Percentiles rank a stretch among this genome's conserved stretches.
These are phyloP conservation scores for Vigna trinervia DNA, from an alignment of 306 rosid species.

Conservation along the genomic window DNA sequence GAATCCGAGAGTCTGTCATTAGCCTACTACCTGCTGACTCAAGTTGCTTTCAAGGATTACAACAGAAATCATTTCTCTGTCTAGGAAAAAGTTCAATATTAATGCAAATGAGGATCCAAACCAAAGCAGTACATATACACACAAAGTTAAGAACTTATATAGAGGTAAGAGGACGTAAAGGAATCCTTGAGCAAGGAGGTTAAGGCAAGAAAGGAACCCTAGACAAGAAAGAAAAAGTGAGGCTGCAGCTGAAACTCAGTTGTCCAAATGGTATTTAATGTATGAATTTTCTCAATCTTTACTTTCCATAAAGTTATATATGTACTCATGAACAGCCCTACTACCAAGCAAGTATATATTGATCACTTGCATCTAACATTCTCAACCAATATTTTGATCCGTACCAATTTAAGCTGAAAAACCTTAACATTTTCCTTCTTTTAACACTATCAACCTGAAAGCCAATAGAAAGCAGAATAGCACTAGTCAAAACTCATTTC, in stretches of 20 bases:
- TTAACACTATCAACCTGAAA: conserved; percentile 9
- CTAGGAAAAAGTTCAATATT: conserved; percentile 75
- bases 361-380: conserved; percentile 32
- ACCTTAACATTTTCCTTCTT: conserved; percentile 9
- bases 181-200: too few relatives aligned
- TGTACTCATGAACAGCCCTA: not conserved
- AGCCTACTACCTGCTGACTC: conserved; percentile 89
- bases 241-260: too few relatives aligned
- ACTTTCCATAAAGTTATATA: too few relatives aligned
- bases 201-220: too few relatives aligned
- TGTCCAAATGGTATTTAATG: too few relatives aligned
- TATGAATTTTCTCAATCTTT: too few relatives aligned
- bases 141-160: conserved; percentile 42
- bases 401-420: conserved; percentile 4
- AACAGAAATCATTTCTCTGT: conserved; percentile 78
- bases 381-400: conserved; percentile 5
- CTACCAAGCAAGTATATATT: conserved; percentile 23
- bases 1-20: conserved; percentile 73
- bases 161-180: too few relatives aligned
- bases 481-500: conserved; percentile 2
- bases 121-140: conserved; percentile 47
- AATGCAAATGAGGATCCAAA: conserved; percentile 59
- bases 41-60: conserved; percentile 80
- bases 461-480: conserved; percentile 30
- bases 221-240: too few relatives aligned